Evolutionary conservation across 2,329 filamentous ascomycete genomes (phyloP).

Genomic region (Xylariaceae sp.): DNA sequence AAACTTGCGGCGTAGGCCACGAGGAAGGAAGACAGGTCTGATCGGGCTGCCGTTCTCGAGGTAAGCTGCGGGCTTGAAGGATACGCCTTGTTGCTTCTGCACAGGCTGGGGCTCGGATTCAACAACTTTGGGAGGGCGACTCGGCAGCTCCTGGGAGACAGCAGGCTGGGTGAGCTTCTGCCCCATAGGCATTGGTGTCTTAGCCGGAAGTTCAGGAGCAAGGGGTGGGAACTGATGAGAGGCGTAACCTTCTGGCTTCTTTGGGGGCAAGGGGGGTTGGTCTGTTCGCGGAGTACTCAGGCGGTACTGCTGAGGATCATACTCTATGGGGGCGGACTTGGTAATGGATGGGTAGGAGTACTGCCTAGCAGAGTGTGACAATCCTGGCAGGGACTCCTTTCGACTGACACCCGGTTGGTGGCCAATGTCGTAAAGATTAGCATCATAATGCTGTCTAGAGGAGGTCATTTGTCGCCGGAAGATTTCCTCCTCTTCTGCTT

Average conservation of each 20-base stretch:
- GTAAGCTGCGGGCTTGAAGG: constrained; percentile 80
- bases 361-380: constrained; percentile 10
- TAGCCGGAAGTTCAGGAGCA: constrained; percentile 30
- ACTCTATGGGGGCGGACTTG: constrained; percentile 47
- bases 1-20: constrained; percentile 69
- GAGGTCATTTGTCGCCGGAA: constrained; percentile 51
- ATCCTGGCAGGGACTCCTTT: constrained; percentile 2
- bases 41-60: constrained; percentile 86
- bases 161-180: constrained; percentile 22
- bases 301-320: constrained; percentile 30
- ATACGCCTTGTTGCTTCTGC: constrained; percentile 57
- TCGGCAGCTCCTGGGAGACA: constrained; percentile 19
- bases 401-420: background rate
- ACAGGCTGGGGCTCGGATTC: constrained; percentile 20
- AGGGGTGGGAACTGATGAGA: constrained; percentile 5
- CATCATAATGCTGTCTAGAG: constrained; percentile 37
- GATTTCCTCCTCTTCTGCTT: constrained; percentile 38
- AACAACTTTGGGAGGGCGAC: constrained; percentile 31
- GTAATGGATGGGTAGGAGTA: constrained; percentile 58
- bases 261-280: constrained; percentile 38
- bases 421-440: background rate
- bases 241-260: constrained; percentile 23
- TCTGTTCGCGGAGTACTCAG: constrained; percentile 18
- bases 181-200: constrained; percentile 27
- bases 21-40: constrained; percentile 82